Evolutionary conservation across 176 grass and related monocot genomes (phyloP).

Genomic region (Tillandsia leiboldiana): DNA sequence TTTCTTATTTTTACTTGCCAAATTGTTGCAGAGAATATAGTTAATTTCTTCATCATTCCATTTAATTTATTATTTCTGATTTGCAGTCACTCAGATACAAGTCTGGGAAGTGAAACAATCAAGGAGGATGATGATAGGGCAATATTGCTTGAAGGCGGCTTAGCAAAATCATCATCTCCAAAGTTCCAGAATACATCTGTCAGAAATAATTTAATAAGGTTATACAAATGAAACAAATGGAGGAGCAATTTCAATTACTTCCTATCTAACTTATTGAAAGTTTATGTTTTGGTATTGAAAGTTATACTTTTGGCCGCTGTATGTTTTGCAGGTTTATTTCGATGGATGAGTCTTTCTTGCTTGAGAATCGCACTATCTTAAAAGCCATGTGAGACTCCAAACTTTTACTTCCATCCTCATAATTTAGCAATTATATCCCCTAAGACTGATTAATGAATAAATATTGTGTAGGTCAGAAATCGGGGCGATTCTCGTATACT

Average conservation of each 20-base stretch:
- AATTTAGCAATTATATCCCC: not conserved
- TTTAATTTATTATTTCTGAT: conserved; percentile 11
- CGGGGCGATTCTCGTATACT: conserved; percentile 55
- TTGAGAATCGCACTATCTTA: conserved; percentile 54
- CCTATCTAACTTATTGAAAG: not conserved
- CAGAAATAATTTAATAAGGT: conserved; percentile 58
- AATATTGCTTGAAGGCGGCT: conserved; percentile 63
- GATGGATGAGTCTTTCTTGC: conserved; percentile 62
- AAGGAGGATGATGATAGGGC: conserved; percentile 61
- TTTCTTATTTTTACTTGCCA: too few relatives aligned
- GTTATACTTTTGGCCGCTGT: conserved; percentile 18
- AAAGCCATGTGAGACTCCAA: conserved; percentile 55
- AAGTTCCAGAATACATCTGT: conserved; percentile 34
- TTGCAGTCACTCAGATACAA: conserved; percentile 49
- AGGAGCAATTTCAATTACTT: conserved; percentile 1
- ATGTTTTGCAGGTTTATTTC: conserved; percentile 47
- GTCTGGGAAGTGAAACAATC: conserved; percentile 31
- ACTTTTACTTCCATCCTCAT: conserved; percentile 1
- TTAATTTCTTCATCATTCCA: not conserved
- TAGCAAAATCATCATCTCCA: conserved; percentile 38
- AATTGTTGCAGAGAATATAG: too few relatives aligned
- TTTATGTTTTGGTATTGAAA: not conserved
- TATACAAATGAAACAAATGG: conserved; percentile 9
- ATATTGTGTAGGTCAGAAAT: conserved; percentile 47
- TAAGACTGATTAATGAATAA: not conserved